These are phyloP conservation scores for Maudiozyma bulderi DNA, from an alignment of 805 yeast species.

Conservation along the genomic window DNA sequence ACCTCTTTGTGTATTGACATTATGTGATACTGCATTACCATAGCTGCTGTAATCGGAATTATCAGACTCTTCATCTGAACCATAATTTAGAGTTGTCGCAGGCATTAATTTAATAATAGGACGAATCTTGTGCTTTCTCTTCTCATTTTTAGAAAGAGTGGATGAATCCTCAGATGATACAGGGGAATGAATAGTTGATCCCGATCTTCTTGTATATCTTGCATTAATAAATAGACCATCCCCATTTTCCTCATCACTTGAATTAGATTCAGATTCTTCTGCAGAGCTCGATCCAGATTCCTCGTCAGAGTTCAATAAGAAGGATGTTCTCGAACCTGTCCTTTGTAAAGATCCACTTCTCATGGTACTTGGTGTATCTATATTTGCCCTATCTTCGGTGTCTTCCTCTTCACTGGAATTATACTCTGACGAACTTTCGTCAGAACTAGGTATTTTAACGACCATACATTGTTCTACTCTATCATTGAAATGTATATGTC, in stretches of 20 bases:
- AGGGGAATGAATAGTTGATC: slow-evolving; percentile 18
- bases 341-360: background rate
- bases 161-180: slow-evolving; percentile 20
- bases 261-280: slow-evolving; percentile 2
- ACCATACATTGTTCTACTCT: slow-evolving; percentile 93
- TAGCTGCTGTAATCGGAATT: slow-evolving; percentile 31
- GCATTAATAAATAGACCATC: slow-evolving; percentile 29
- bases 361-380: background rate
- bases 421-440: slow-evolving; percentile 11
- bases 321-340: background rate
- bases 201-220: slow-evolving; percentile 23
- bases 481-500: slow-evolving; percentile 88
- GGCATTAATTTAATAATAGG: slow-evolving; percentile 74
- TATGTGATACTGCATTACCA: slow-evolving; percentile 55
- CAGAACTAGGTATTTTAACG: slow-evolving; percentile 27
- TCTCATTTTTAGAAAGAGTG: slow-evolving; percentile 10
- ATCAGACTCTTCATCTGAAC: slow-evolving; percentile 49
- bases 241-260: slow-evolving; percentile 25
- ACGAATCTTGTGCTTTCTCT: slow-evolving; percentile 12
- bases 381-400: slow-evolving; percentile 28
- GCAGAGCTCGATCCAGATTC: slow-evolving; percentile 7
- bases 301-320: background rate
- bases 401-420: background rate
- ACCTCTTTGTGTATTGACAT: slow-evolving; percentile 62
- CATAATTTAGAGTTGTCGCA: slow-evolving; percentile 74